These are phyloP conservation scores for Sechiopsis laciniata DNA, from an alignment of 306 rosid species.

Conservation along the genomic window DNA sequence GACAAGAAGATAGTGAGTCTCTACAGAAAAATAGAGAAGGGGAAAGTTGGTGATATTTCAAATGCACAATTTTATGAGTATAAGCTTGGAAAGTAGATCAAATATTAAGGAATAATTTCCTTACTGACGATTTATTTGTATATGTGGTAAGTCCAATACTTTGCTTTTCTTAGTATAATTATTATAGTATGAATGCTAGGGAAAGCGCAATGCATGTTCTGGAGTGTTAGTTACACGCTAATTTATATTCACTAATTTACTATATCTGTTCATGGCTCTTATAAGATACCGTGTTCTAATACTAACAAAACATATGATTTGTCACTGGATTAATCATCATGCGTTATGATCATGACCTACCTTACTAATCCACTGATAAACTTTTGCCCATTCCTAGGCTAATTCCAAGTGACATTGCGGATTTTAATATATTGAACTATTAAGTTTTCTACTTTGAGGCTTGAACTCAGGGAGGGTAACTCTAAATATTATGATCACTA, in stretches of 20 bases:
- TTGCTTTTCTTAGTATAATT: constrained; percentile 6
- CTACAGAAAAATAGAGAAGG: constrained; percentile 50
- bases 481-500: neutral
- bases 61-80: constrained; percentile 29
- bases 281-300: neutral
- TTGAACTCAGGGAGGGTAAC: neutral
- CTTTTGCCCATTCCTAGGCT: neutral
- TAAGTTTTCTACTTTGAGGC: neutral
- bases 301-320: neutral
- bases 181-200: neutral
- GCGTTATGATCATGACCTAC: neutral
- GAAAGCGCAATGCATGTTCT: constrained; percentile 6
- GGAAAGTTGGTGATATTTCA: constrained; percentile 36
- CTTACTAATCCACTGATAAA: neutral
- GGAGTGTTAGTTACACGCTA: neutral
- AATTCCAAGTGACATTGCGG: neutral
- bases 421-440: neutral
- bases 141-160: constrained; percentile 29
- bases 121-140: constrained; percentile 22
- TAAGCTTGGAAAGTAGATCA: constrained; percentile 27
- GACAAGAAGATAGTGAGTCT: constrained; percentile 77
- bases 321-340: neutral
- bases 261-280: neutral
- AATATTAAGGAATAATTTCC: constrained; percentile 30
- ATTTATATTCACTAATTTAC: neutral